phyloP scores from a whole-genome alignment of 164 flowering plant species.

The Warburgia ugandensis region DNA sequence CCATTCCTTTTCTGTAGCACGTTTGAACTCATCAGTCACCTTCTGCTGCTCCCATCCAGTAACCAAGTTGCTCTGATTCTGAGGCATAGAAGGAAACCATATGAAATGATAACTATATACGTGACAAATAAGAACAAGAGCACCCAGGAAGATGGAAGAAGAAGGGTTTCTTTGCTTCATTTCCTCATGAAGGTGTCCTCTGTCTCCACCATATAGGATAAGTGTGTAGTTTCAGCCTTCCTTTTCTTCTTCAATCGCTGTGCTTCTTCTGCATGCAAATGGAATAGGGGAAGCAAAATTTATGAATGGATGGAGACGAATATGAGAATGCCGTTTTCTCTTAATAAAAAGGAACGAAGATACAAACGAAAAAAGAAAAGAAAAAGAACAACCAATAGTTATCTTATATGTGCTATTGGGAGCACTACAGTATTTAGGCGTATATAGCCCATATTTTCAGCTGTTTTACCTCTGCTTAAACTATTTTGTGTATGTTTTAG shows the following conservation, averaged over 20 bases:
- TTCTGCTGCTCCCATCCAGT: slow-evolving; percentile 62
- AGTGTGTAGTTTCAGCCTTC: slow-evolving; percentile 59
- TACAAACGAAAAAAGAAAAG: too few species aligned
- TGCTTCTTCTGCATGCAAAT: slow-evolving; percentile 79
- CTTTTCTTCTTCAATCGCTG: slow-evolving; percentile 53
- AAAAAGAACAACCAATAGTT: too few species aligned
- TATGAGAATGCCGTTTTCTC: background rate
- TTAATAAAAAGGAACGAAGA: background rate
- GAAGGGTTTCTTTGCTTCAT: too few species aligned
- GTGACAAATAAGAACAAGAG: slow-evolving; percentile 9
- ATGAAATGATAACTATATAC: too few species aligned
- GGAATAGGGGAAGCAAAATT: slow-evolving; percentile 2
- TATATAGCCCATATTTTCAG: too few species aligned
- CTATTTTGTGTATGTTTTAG: too few species aligned
- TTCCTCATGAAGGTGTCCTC: slow-evolving; percentile 76
- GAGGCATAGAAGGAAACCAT: too few species aligned
- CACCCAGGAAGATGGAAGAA: background rate
- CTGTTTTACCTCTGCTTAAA: too few species aligned
- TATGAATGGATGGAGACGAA: background rate
- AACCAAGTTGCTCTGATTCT: slow-evolving; percentile 31
- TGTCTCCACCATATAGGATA: slow-evolving; percentile 72
- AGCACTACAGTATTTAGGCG: too few species aligned
- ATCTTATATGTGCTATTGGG: too few species aligned
- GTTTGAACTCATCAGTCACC: slow-evolving; percentile 76
- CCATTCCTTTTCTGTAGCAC: slow-evolving; percentile 72